These are phyloP conservation scores for Metahyphopichia silvanorum DNA, from an alignment of 805 yeast species.

Conservation along the genomic window DNA sequence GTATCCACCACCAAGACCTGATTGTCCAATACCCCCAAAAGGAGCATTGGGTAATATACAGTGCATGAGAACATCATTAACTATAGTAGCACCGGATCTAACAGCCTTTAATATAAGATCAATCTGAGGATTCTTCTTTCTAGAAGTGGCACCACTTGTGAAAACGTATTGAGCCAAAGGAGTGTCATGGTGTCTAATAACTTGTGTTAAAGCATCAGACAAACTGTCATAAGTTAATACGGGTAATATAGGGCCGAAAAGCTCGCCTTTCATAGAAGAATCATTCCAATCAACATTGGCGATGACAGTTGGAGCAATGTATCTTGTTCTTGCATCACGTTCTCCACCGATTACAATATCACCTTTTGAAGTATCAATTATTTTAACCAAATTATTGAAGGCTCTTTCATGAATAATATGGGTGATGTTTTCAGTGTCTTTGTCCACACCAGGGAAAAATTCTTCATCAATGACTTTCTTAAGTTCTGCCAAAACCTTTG, in stretches of 20 bases:
- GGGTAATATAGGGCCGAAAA: constrained; percentile 87
- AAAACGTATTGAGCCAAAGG: constrained; percentile 82
- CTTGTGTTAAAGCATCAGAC: constrained; percentile 39
- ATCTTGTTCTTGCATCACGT: constrained; percentile 36
- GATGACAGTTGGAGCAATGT: constrained; percentile 73
- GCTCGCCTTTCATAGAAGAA: constrained; percentile 67
- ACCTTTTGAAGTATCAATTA: constrained; percentile 52
- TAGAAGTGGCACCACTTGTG: constrained; percentile 41
- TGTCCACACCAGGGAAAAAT: constrained; percentile 40
- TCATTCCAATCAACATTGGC: constrained; percentile 63
- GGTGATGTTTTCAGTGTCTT: constrained; percentile 35
- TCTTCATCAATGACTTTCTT: constrained; percentile 37
- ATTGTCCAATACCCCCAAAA: constrained; percentile 86
- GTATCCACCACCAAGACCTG: constrained; percentile 74
- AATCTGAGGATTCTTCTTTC: constrained; percentile 42
- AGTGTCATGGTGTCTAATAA: constrained; percentile 55
- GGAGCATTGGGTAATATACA: constrained; percentile 69
- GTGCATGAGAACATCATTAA: constrained; percentile 73
- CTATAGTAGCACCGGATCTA: constrained; percentile 68
- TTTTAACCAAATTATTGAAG: constrained; percentile 42
- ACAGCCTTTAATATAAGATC: constrained; percentile 45
- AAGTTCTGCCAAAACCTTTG: constrained; percentile 44
- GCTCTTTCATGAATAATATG: constrained; percentile 60
- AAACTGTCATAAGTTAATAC: constrained; percentile 52
- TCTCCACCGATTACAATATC: constrained; percentile 47